phyloP scores from a whole-genome alignment of 75 land plant species.

The Adiantum capillusveneris region DNA sequence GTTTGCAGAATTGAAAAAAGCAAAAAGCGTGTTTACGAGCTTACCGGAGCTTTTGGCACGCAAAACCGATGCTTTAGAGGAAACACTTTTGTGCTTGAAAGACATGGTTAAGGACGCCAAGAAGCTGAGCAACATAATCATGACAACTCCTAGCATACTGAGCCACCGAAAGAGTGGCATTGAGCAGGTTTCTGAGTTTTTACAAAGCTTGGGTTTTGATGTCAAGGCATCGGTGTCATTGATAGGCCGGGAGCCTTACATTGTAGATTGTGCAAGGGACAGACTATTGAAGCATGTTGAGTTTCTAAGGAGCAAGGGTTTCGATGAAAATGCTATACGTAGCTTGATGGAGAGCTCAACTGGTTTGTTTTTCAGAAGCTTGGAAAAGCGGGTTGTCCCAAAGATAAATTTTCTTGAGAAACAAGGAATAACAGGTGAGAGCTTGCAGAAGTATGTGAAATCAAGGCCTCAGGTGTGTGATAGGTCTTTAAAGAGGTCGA shows the following conservation, averaged over 20 bases:
- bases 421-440: constrained; percentile 3
- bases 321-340: constrained; percentile 3
- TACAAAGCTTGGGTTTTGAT: constrained; percentile 1
- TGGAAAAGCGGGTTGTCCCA: not conserved
- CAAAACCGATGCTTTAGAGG: constrained; percentile 6
- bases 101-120: not conserved
- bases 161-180: constrained; percentile 1
- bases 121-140: not conserved
- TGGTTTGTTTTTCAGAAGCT: not conserved
- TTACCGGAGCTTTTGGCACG: constrained; percentile 4
- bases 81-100: constrained; percentile 1
- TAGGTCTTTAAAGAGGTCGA: not conserved
- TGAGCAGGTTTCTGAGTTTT: not conserved
- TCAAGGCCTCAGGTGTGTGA: not conserved
- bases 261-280: not conserved
- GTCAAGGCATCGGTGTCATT: not conserved
- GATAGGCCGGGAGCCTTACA: not conserved
- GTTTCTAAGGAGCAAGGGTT: not conserved
- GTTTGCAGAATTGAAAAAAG: not conserved
- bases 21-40: not conserved
- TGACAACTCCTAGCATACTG: not conserved
- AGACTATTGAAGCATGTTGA: constrained; percentile 3
- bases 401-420: constrained; percentile 1
- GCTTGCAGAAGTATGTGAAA: constrained; percentile 1
- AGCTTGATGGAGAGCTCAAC: constrained; percentile 1